phyloP scores from a whole-genome alignment of 768 basidiomycete species.

The Termitomyces sp. region DNA sequence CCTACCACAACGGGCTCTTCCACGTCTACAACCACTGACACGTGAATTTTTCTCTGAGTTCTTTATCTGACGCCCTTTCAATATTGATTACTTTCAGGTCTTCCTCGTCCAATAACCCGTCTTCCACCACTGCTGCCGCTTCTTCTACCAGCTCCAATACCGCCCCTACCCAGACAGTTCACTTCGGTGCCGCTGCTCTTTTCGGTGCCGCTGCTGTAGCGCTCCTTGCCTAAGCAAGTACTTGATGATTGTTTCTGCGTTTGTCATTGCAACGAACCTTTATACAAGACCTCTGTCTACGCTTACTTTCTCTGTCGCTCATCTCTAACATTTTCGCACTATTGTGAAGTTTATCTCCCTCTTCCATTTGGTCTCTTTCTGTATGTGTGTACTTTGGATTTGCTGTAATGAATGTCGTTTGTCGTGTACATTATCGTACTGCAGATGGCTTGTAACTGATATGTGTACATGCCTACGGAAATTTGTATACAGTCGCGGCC shows the following conservation, averaged over 20 bases:
- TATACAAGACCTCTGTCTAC: slow-evolving; percentile 3
- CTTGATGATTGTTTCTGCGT: slow-evolving; percentile 1
- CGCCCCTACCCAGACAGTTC: slow-evolving; percentile 23
- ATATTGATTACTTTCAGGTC: neutral
- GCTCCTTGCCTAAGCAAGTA: slow-evolving; percentile 28
- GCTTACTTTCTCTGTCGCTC: neutral
- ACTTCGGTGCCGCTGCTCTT: slow-evolving; percentile 30
- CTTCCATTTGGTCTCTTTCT: neutral
- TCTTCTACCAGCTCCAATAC: slow-evolving; percentile 19
- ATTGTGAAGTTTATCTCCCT: neutral
- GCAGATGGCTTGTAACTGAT: neutral
- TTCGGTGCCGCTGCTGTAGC: slow-evolving; percentile 41
- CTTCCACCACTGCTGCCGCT: slow-evolving; percentile 5
- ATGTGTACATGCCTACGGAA: neutral
- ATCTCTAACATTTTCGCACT: slow-evolving; percentile 3
- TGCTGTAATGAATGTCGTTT: neutral
- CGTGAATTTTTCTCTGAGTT: neutral
- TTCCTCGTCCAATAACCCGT: neutral
- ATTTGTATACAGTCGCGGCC: neutral
- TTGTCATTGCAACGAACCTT: slow-evolving; percentile 8
- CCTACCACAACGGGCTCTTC: slow-evolving; percentile 7
- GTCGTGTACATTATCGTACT: neutral
- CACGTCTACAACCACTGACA: neutral
- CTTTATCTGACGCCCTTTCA: neutral
- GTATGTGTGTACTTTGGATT: neutral